phyloP scores from a whole-genome alignment of 495 filamentous ascomycete species.

The Penicillium waksmanii region DNA sequence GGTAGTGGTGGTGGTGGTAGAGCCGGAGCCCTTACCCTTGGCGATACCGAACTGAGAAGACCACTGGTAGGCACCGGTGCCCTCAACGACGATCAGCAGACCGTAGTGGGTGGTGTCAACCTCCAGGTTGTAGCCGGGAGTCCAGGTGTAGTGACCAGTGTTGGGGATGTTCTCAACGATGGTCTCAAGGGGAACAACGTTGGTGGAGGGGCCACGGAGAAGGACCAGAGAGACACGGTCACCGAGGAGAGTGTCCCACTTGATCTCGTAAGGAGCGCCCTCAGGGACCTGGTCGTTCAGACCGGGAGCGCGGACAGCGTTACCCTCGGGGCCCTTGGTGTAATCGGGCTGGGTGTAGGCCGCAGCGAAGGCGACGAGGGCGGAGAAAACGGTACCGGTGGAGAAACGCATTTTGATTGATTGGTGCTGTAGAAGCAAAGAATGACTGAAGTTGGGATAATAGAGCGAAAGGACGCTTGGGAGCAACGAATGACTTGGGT shows the following conservation, averaged over 20 bases:
- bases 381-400: slow-evolving; percentile 45
- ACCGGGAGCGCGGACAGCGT: slow-evolving; percentile 58
- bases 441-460: slow-evolving; percentile 28
- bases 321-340: slow-evolving; percentile 53
- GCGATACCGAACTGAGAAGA: slow-evolving; percentile 70
- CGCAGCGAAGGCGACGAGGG: slow-evolving; percentile 53
- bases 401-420: slow-evolving; percentile 58
- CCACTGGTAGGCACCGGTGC: slow-evolving; percentile 67
- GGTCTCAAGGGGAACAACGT: slow-evolving; percentile 57
- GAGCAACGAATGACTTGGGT: slow-evolving; percentile 32
- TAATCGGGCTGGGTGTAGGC: slow-evolving; percentile 58
- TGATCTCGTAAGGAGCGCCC: slow-evolving; percentile 62
- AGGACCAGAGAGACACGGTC: slow-evolving; percentile 63
- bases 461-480: slow-evolving; percentile 18
- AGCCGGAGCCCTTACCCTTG: slow-evolving; percentile 49
- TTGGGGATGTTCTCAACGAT: slow-evolving; percentile 62
- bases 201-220: slow-evolving; percentile 60
- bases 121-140: slow-evolving; percentile 51
- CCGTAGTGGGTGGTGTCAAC: slow-evolving; percentile 62
- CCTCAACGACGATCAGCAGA: slow-evolving; percentile 66
- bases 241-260: slow-evolving; percentile 55
- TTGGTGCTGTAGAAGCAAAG: slow-evolving; percentile 20
- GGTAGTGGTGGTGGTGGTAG: slow-evolving; percentile 33
- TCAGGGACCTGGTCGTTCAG: slow-evolving; percentile 57
- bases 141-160: slow-evolving; percentile 62